Base-by-base conservation (phyloP, 495 filamentous ascomycete species). In the Penicillium waksmanii region DNA sequence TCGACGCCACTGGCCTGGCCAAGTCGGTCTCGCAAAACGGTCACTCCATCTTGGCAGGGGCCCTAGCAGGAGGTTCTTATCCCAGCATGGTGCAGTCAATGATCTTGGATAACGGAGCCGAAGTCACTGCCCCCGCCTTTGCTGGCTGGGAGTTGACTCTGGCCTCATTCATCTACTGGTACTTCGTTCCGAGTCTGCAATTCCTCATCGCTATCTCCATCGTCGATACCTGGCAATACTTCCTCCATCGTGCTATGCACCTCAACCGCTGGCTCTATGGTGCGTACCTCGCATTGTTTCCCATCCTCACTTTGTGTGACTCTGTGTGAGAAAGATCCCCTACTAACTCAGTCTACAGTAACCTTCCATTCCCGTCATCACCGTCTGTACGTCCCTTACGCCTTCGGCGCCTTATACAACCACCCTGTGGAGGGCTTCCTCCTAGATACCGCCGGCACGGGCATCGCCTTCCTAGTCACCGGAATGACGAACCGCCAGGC, bases 191-290 rank as follows among this genome's bases (percentile, higher is more conserved):
- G 2, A 78, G 77, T 15, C 52, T 91, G 44, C 92, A 97, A 72
- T 85, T 96, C 65, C 73, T 82, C 58, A 55, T 89, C 34, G 95
- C 86, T 35, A 83, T 93, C 62, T 77, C 82, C 57, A 73, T 91
- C 58, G 82, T 97, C 58, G 95, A 98, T 77, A 96, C 92, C 35
- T 97, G 93, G 91, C 92, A 98, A 66, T 98, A 98, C 78, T 96
- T 97, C 76, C 81, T 89, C 69, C 95, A 98, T 77, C 89, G 95
- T 25, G 85, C 85, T 40, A 97, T 97, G 92, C 95, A 98, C 72
- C 74, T 92, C 77, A 94, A 96, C 74, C 90, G 90, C 68, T 97
- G 91, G 90, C 87, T 98, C 60, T 98, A 98, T 81, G 90, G 93
- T 96, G 81, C 72, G 88, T 84, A 17, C 42, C 15, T 40, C 46